These are phyloP conservation scores for Chrysoporthe puriensis DNA, from an alignment of 2,329 filamentous ascomycete genomes.

Conservation along the genomic window DNA sequence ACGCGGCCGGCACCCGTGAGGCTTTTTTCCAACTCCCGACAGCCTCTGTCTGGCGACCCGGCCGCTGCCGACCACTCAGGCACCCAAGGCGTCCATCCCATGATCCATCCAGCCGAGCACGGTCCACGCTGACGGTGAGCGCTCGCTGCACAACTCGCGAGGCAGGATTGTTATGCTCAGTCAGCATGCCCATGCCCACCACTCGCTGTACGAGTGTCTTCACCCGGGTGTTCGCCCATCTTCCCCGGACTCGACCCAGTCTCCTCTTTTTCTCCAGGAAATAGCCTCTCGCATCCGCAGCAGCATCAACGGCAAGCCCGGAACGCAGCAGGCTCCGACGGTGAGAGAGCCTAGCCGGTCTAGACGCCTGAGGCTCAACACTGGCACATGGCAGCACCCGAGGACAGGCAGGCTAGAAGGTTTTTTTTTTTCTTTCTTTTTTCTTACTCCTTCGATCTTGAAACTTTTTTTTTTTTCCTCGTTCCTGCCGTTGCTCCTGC, in stretches of 20 bases:
- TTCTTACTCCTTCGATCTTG: background rate
- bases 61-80: too few species aligned
- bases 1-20: background rate
- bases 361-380: background rate
- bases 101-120: background rate
- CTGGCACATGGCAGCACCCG: too few species aligned
- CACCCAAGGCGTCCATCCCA: too few species aligned
- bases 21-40: background rate
- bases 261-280: slow-evolving; percentile 7
- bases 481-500: slow-evolving; percentile 3
- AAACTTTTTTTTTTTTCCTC: slow-evolving; percentile 8
- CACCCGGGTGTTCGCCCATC: background rate
- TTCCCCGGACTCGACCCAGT: slow-evolving; percentile 2
- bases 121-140: background rate
- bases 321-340: background rate
- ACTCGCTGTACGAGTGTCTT: background rate
- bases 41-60: background rate
- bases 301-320: slow-evolving; percentile 9
- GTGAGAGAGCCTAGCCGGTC: slow-evolving; percentile 5
- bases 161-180: slow-evolving; percentile 12
- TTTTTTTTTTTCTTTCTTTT: background rate
- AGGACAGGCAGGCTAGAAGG: background rate
- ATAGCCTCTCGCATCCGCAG: background rate
- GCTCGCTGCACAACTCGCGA: background rate
- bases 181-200: background rate